Base-by-base conservation (phyloP, 179 eudicot genomes). In the Silene vulgaris region DNA sequence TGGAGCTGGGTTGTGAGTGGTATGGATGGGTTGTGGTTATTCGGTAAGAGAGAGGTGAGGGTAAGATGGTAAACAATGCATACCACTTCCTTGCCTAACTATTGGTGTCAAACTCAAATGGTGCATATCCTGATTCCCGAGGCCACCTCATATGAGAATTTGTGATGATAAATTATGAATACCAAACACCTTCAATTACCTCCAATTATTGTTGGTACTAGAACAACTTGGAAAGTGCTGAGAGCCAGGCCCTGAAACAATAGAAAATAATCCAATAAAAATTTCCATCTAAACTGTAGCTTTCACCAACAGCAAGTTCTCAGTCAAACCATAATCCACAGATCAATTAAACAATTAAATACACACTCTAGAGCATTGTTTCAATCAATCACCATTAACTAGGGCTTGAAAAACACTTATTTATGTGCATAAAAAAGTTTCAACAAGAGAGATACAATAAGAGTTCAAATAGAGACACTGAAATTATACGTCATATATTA, bases 151-250 rank as follows among this genome's bases (percentile, higher is more conserved):
- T 40, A 40, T 40, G 11, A 63, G 29, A 59, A 52, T 52, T 52
- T 13, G 17, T 52, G 12, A 16, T 3, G 57, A 50, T 60, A 45
- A 48, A 69, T 61, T 32, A 50, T 73, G 60, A 73, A 73, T 65
- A 67, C 35, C 9, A 65, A 77, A 75, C 54, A 78, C 20, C 75
- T 74, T 67, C 64, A 63, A 17, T 88, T 86, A 96, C 98, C 99
- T 85, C 99, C 97, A 54, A 89, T 23, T 69, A 96, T 68, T 6
- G 99, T 96, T 74, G 99, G 99, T 72, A 96, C 88, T 60, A 96
- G 75, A 74, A 96, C 98, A 69, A 96, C 99, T 86, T 96, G 99
- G 79, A 96, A 93, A 56, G 99, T 96, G 85, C 99, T 96, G 74
- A 96, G 83, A 74, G 99, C 98, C 76, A 93, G 86, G 62, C 99